Percentiles rank a stretch among this genome's conserved stretches.
These are phyloP conservation scores for Chlorella sorokiniana DNA, from an alignment of 139 green algal species.

Conservation along the genomic window DNA sequence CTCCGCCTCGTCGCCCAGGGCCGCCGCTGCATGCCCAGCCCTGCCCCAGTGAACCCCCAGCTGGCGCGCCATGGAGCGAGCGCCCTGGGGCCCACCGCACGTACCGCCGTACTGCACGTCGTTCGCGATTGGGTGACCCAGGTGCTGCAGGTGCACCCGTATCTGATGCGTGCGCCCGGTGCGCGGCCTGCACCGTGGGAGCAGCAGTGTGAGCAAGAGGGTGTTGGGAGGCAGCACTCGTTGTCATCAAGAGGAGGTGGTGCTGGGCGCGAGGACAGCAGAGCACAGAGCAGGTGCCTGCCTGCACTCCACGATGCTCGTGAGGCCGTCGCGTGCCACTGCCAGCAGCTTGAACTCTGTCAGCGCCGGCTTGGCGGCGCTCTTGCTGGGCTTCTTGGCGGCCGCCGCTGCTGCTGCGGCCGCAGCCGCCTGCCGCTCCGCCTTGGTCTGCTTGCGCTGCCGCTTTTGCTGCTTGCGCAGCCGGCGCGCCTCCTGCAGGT, in stretches of 20 bases:
- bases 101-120: slow-evolving; percentile 71
- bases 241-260: neutral
- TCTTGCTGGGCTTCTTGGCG: neutral
- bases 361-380: slow-evolving; percentile 32
- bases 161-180: slow-evolving; percentile 83
- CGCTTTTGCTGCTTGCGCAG: slow-evolving; percentile 3
- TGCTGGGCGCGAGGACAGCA: neutral
- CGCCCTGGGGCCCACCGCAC: slow-evolving; percentile 34
- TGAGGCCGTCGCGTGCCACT: slow-evolving; percentile 60
- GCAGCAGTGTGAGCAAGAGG: too few relatives aligned
- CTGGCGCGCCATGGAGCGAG: slow-evolving; percentile 15
- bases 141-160: slow-evolving; percentile 67
- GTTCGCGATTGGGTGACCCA: slow-evolving; percentile 81
- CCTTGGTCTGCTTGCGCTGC: slow-evolving; percentile 18
- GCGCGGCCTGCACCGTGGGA: slow-evolving; percentile 29
- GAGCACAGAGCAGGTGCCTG: neutral
- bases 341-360: slow-evolving; percentile 63
- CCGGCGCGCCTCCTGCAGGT: neutral
- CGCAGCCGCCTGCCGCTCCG: neutral
- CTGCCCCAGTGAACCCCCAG: slow-evolving; percentile 24
- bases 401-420: neutral
- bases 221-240: too few relatives aligned
- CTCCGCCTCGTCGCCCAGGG: neutral
- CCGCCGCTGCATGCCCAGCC: too few relatives aligned
- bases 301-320: slow-evolving; percentile 72